Evolutionary conservation across 2,329 filamentous ascomycete species (phyloP).

Genomic region (Lecanicillium sp.): DNA sequence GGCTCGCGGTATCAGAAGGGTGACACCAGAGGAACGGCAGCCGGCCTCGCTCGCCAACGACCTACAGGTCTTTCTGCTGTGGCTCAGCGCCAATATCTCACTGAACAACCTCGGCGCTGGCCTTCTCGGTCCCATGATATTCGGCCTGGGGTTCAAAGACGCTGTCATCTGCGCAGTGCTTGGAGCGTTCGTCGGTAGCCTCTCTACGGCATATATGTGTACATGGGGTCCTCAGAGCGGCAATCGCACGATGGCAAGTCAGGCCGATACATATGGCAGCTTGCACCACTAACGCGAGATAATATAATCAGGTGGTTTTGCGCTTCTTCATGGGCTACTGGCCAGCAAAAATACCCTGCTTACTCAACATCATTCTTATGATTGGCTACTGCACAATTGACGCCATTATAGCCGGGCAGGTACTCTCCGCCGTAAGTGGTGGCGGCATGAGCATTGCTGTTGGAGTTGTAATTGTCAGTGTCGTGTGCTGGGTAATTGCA

Average conservation of each 20-base stretch:
- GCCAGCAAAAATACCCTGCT: slow-evolving; percentile 27
- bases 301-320: slow-evolving; percentile 61
- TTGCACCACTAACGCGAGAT: too few species aligned
- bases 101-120: slow-evolving; percentile 57
- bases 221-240: slow-evolving; percentile 71
- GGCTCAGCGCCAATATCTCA: slow-evolving; percentile 40
- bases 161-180: slow-evolving; percentile 66
- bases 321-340: slow-evolving; percentile 71
- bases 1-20: slow-evolving; percentile 34
- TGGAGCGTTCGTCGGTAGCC: slow-evolving; percentile 67
- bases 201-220: slow-evolving; percentile 71
- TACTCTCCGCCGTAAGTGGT: slow-evolving; percentile 66
- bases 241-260: slow-evolving; percentile 64
- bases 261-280: too few species aligned
- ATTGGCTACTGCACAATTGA: slow-evolving; percentile 77
- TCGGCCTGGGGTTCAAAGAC: slow-evolving; percentile 66
- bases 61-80: slow-evolving; percentile 34
- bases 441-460: slow-evolving; percentile 61
- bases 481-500: slow-evolving; percentile 69
- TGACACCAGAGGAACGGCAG: slow-evolving; percentile 31
- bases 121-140: slow-evolving; percentile 61
- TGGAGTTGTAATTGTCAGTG: slow-evolving; percentile 68
- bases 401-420: slow-evolving; percentile 71
- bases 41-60: slow-evolving; percentile 28
- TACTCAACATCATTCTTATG: slow-evolving; percentile 49